Base-by-base conservation (phyloP, 257 asterid species). In the Euphrasia confusa region DNA sequence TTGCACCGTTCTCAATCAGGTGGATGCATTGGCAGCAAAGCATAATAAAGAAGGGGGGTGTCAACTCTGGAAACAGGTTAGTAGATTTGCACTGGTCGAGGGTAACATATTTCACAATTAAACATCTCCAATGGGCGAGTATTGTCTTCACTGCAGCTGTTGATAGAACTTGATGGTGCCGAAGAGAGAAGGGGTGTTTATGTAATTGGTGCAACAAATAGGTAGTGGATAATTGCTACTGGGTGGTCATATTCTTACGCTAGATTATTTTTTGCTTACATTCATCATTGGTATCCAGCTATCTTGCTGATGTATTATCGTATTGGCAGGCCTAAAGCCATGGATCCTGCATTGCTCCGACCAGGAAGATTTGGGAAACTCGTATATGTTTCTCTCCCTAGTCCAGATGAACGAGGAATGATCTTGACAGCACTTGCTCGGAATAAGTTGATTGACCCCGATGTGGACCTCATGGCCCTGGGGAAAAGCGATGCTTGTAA, bases 171-270 rank as follows among this genome's bases (percentile, higher is more conserved):
- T 49, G 95, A 86, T 49, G 98, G 98, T 17, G 88, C 84, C 17
- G 98, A 86, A 48, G 75, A 81, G 33, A 73, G 95, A 48, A 68
- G 40, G 54, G 95, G 90, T 28, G 90, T 92, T 68, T 88, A 68
- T 69, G 86, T 92, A 40, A 84, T 88, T 71, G 95, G 98, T 47
- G 97, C 98, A 57, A 88, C 97, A 49, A 92, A 92, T 79, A 84
- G 97, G 96, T 90, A 54, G n/a, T 4, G 7, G 4, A 50, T 58
- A 21, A 35, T 57, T 64, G 32, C 48, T 71, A 57, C 30, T 54
- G 30, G 49, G 7, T 7, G 32, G 26, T 14, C 27, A 30, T 3
- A 24, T 58, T 50, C 54, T 3, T 4, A 44, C n/a, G 2, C 15
- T 13, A 44, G 15, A 3, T 44, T 2, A 3, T 3, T 13, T 13